phyloP scores from a whole-genome alignment of 1,284 basidiomycete genomes.

The Psilocybe mexicana region DNA sequence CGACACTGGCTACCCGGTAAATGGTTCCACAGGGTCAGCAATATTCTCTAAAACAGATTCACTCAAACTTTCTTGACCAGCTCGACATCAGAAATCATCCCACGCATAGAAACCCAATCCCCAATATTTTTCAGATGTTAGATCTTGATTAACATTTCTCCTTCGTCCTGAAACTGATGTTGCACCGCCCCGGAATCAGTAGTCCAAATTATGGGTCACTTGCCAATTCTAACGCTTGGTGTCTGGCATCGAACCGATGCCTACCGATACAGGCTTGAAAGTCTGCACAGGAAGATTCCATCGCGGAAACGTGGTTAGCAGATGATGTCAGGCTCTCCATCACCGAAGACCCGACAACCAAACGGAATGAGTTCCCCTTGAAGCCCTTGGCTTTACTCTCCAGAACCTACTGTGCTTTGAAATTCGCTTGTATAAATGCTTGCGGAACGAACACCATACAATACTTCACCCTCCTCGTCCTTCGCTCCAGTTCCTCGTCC shows the following conservation, averaged over 20 bases:
- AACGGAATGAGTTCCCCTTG: slow-evolving; percentile 15
- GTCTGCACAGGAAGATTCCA: background rate
- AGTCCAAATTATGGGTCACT: background rate
- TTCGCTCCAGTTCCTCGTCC: slow-evolving; percentile 1
- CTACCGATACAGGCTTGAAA: background rate
- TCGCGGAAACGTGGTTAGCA: slow-evolving; percentile 12
- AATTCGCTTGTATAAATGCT: slow-evolving; percentile 2
- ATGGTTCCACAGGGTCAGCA: background rate
- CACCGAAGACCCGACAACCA: background rate
- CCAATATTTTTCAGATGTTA: background rate
- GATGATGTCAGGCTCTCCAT: slow-evolving; percentile 8
- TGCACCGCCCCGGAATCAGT: background rate
- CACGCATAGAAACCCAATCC: background rate
- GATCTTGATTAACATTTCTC: background rate
- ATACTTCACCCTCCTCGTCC: slow-evolving; percentile 7
- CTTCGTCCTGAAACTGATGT: background rate
- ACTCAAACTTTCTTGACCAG: background rate
- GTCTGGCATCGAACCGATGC: background rate
- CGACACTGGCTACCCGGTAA: background rate
- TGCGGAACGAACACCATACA: background rate
- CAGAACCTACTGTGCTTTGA: background rate
- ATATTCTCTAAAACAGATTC: background rate
- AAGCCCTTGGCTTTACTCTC: slow-evolving; percentile 12
- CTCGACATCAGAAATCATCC: background rate
- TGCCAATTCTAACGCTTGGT: background rate